Conservation (phyloP, 805 yeast genomes). For the Kodamaea sagamina region DNA sequence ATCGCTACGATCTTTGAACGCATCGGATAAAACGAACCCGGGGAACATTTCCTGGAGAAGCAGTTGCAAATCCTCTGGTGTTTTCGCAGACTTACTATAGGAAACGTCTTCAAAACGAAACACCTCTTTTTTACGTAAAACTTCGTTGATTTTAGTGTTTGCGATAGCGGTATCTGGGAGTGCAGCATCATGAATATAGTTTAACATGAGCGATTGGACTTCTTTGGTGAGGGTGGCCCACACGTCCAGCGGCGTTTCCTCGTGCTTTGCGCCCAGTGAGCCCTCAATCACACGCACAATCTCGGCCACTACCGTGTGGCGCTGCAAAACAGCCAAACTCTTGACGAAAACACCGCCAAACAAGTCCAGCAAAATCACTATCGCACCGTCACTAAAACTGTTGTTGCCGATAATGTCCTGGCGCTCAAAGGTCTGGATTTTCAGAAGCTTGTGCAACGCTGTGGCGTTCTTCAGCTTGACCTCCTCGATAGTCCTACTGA, state of each 20-base stretch:
- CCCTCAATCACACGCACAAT: constrained; percentile 40
- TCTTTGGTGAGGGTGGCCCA: constrained; percentile 40
- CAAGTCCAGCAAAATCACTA: constrained; percentile 64
- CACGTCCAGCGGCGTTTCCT: constrained; percentile 12
- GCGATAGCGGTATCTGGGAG: constrained; percentile 12
- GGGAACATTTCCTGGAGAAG: constrained; percentile 67
- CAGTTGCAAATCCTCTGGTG: constrained; percentile 34
- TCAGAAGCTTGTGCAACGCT: constrained; percentile 30
- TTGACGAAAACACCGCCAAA: constrained; percentile 70
- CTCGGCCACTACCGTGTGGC: constrained; percentile 66
- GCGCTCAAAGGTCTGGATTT: constrained; percentile 33
- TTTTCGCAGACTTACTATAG: constrained; percentile 21
- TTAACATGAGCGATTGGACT: constrained; percentile 31
- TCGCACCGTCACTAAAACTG: constrained; percentile 48
- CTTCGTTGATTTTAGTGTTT: constrained; percentile 23
- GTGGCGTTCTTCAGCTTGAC: constrained; percentile 55
- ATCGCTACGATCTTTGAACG: constrained; percentile 19
- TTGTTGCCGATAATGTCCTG: constrained; percentile 27
- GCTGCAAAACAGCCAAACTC: constrained; percentile 63
- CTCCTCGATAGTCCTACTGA: constrained; percentile 65
- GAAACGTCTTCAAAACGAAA: constrained; percentile 37
- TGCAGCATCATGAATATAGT: constrained; percentile 33
- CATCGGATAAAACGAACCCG: constrained; percentile 48
- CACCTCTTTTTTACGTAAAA: constrained; percentile 25
- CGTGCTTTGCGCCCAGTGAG: constrained; percentile 1